Base-by-base conservation (phyloP, 371 early-diverging fungal genomes). In the Circinella umbellata region DNA sequence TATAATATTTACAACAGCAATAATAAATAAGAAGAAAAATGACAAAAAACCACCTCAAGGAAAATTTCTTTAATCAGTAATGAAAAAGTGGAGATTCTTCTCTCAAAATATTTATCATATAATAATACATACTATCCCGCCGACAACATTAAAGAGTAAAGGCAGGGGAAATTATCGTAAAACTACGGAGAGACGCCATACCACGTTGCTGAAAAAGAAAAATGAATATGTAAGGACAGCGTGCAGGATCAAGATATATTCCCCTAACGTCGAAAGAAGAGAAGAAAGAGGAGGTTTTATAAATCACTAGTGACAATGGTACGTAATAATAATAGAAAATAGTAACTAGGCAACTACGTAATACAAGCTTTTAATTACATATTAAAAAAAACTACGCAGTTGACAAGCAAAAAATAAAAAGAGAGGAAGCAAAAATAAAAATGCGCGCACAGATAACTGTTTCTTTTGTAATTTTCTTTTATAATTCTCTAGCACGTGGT, bases 201-300 rank as follows among this genome's bases (percentile, higher is more conserved):
- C 57, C 57, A 57, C 57, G 57, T 57, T 57, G 57, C 57, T 18
- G 57, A 57, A 57, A 34, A 34, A 27, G 27, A 27, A 57, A 57
- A 57, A 57, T 57, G 57, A 57, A 57, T 57, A 57, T 57, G 57
- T 57, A 57, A 57, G 57, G 57, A 57, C 57, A 57, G 57, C 57
- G 57, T 57, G 57, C 57, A 57, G 57, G 57, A 57, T 57, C 57
- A 57, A 57, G 57, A 57, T 57, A 54, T 54, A 18, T 54, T 54
- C 54, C 54, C 54, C 54, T 54, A 54, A 54, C 20, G 54, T 7
- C 17, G n/a, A 20, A n/a, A n/a, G 54, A 54, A 54, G 47, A 47
- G 47, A 47, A 47, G 3, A 47, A 13, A 15, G 15, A 51, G 51
- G 51, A 51, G 51, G 15, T 5, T 4, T 51, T 51, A 51, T 27